phyloP scores from a whole-genome alignment of 768 basidiomycete species.

The Mycena leptocephala region DNA sequence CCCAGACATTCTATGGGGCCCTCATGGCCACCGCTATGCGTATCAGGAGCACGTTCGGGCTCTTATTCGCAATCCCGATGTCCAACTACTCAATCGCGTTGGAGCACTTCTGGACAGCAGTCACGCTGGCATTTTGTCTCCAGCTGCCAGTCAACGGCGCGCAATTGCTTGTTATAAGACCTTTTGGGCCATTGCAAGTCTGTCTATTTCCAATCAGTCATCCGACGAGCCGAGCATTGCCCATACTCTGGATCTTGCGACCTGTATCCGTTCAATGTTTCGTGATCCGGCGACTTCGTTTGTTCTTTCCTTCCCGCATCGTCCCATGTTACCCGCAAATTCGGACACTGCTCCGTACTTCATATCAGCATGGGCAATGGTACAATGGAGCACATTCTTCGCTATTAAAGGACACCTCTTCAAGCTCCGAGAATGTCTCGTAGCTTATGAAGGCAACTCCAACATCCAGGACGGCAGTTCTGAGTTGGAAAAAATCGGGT shows the following conservation, averaged over 20 bases:
- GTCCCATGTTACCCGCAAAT: too few relatives aligned
- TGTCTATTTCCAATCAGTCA: not conserved
- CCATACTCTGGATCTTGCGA: too few relatives aligned
- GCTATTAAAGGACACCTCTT: too few relatives aligned
- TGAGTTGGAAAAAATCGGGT: too few relatives aligned
- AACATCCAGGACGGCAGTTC: too few relatives aligned
- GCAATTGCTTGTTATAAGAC: not conserved
- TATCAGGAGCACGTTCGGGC: not conserved
- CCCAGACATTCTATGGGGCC: not conserved
- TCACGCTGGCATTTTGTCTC: not conserved
- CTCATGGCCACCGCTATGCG: not conserved
- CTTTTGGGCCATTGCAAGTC: not conserved
- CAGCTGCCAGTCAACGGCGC: not conserved
- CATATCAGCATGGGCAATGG: not conserved
- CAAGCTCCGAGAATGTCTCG: too few relatives aligned
- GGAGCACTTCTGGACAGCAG: not conserved
- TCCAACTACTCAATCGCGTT: not conserved
- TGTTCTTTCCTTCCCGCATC: too few relatives aligned
- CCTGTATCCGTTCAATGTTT: too few relatives aligned
- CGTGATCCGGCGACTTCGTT: too few relatives aligned
- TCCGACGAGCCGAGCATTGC: not conserved
- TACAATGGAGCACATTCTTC: too few relatives aligned
- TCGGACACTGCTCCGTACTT: too few relatives aligned
- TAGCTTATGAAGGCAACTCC: too few relatives aligned
- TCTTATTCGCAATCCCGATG: not conserved